Percentiles rank a stretch among this genome's conserved stretches.
Evolutionary conservation across 1,139 yeast genomes (phyloP).

Genomic region (Pichia cactophila): DNA sequence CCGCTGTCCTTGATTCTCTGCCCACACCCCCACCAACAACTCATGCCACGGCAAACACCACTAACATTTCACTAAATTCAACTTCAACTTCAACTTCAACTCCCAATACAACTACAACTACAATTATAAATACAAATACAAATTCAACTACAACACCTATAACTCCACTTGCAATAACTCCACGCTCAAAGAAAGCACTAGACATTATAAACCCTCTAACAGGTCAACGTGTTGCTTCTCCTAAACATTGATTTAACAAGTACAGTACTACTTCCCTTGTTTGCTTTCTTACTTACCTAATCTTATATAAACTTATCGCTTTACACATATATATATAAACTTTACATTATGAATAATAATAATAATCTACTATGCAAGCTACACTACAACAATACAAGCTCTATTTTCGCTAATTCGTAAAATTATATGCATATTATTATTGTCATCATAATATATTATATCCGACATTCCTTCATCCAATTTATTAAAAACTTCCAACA

Average conservation of each 20-base stretch:
- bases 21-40: neutral
- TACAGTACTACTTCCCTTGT: too few relatives aligned
- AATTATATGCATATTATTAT: too few relatives aligned
- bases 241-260: constrained; percentile 27
- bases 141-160: neutral
- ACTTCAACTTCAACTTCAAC: neutral
- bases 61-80: neutral
- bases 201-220: constrained; percentile 78
- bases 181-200: constrained; percentile 53
- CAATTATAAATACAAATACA: constrained; percentile 22
- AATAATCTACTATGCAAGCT: too few relatives aligned
- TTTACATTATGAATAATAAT: too few relatives aligned
- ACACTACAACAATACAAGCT: neutral
- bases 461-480: too few relatives aligned
- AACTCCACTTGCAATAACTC: constrained; percentile 29
- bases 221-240: constrained; percentile 57
- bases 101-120: constrained; percentile 7
- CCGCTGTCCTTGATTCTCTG: constrained; percentile 28
- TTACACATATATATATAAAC: too few relatives aligned
- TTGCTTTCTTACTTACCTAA: too few relatives aligned
- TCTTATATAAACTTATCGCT: too few relatives aligned
- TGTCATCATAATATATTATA: too few relatives aligned
- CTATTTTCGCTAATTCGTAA: neutral
- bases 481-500: neutral
- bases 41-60: neutral